Evolutionary conservation across 2,329 filamentous ascomycete genomes (phyloP), one percentile per base, ranked within the genome.

Genomic region (Sporothrix brasiliensis): DNA sequence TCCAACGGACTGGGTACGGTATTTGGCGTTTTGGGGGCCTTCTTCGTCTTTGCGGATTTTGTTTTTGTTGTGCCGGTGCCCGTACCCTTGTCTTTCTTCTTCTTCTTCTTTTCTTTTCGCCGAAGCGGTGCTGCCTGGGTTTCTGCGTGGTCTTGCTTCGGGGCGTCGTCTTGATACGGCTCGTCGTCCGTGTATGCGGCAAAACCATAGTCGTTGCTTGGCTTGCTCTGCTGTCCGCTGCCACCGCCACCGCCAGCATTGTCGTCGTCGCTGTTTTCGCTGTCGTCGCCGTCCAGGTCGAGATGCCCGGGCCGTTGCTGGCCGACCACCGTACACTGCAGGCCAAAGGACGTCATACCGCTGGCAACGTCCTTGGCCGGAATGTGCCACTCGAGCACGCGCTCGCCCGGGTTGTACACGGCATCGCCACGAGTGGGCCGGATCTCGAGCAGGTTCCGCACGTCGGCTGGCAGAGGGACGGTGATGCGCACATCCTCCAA

Each of bases 391-490:
- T 97, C 92, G 10, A 97, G 83, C 1, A 86, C 79, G 61, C 86
- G 86, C 67, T 92, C 92, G 2, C 88, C 89, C 0, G 91, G 88
- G 69, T 88, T 91, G 81, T 93, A 97, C 70, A 87, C 89, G 2
- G 93, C 93, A 74, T 98, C 94, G 49, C 94, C 94, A 74, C 88
- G 89, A 74, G 89, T 92, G 2, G 93, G 88, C 70, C 92, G 87
- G 69, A 97, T 86, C 76, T 97, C 94, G 5, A 89, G 89, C 19
- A 98, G 83, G 77, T 93, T 97, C 71, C 92, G 89, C 67, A 97
- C 93, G 34, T 88, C 87, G 4, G 87, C 81, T 3, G 94, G 92
- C 13, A 98, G 85, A 1, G 94, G 93, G 10, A 97, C 87, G 1
- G 88, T 89, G 34, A 97, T 88, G 2, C 86, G 84, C 41, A 98